Base-by-base conservation (phyloP, 164 flowering plant species). In the Malania oleifera region DNA sequence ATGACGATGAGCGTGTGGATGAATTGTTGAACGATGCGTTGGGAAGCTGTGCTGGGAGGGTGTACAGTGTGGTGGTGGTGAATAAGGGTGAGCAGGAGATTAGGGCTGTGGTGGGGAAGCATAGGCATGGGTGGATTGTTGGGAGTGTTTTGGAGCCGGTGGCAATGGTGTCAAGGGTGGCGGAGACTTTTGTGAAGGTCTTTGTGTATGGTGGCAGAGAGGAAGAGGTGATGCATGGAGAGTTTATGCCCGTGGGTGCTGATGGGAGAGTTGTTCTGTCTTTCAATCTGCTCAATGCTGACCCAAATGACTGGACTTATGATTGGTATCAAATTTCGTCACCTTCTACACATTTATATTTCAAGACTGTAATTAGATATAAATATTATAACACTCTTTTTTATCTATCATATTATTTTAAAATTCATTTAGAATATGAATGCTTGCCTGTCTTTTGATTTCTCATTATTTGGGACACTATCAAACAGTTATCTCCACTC, bases 171-270 rank as follows among this genome's bases (percentile, higher is more conserved):
- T 43, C 2, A 0, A 17, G 46, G 46, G 46, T 43, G 5, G 46
- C 46, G 5, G 46, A 43, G 46, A 43, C 22, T 43, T 43, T 43
- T 18, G 46, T 43, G 46, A 43, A 43, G 46, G 46, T 43, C 1
- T 43, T 43, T 43, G 46, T 18, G 22, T 17, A 43, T 43, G 46
- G 46, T 20, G 46, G 46, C 7, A 43, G 22, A 18, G 46, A 43
- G 46, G 46, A 43, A 43, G 46, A 22, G 2, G 46, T 4, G 46
- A 18, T 18, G 17, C 46, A 43, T n/a, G 46, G 46, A 22, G 46
- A 43, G 46, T 43, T 43, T 22, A 43, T 43, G 46, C 46, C 46
- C 17, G 46, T 43, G 46, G 46, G 46, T 43, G 46, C 46, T 43
- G 46, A 43, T 43, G 46, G 46, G 4, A 43, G 18, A 18, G 22